Evolutionary conservation across 768 basidiomycete species (phyloP).

Genomic region (Guyanaporus albipodus): DNA sequence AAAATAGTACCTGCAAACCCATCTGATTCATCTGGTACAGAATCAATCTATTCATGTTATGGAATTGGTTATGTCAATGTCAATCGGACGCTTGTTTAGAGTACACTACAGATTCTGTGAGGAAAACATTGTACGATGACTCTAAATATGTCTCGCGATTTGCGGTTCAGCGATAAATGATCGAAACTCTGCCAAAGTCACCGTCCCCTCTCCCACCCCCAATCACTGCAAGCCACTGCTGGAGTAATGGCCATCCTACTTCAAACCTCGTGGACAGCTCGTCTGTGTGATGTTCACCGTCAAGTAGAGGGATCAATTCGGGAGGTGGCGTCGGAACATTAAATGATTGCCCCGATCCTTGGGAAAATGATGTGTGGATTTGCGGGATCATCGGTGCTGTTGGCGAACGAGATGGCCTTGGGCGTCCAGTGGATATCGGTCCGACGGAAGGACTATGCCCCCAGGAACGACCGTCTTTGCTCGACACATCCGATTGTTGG

Average conservation of each 20-base stretch:
- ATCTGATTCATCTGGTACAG: constrained; percentile 46
- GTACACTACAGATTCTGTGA: constrained; percentile 1
- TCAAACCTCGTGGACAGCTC: constrained; percentile 83
- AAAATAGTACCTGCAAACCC: constrained; percentile 71
- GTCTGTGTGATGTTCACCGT: constrained; percentile 91
- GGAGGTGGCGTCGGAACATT: constrained; percentile 39
- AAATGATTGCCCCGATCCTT: constrained; percentile 23
- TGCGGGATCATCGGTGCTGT: constrained; percentile 46
- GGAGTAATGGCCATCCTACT: constrained; percentile 77
- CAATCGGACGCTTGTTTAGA: constrained; percentile 68
- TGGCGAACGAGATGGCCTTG: constrained; percentile 54
- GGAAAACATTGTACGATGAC: background rate
- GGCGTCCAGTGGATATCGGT: constrained; percentile 37
- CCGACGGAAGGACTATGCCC: constrained; percentile 22
- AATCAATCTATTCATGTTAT: constrained; percentile 84
- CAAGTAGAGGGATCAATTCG: constrained; percentile 57
- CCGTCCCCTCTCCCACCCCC: constrained; percentile 61
- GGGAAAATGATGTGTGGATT: constrained; percentile 22
- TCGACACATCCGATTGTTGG: constrained; percentile 22
- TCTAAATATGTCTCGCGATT: background rate
- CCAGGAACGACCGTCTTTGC: constrained; percentile 20
- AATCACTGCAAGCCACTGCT: constrained; percentile 60
- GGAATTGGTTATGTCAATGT: constrained; percentile 91
- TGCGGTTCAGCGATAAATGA: constrained; percentile 65
- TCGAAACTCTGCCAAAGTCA: constrained; percentile 70